phyloP scores from a whole-genome alignment of 75 land plant species.

The Cunninghamia lanceolata region DNA sequence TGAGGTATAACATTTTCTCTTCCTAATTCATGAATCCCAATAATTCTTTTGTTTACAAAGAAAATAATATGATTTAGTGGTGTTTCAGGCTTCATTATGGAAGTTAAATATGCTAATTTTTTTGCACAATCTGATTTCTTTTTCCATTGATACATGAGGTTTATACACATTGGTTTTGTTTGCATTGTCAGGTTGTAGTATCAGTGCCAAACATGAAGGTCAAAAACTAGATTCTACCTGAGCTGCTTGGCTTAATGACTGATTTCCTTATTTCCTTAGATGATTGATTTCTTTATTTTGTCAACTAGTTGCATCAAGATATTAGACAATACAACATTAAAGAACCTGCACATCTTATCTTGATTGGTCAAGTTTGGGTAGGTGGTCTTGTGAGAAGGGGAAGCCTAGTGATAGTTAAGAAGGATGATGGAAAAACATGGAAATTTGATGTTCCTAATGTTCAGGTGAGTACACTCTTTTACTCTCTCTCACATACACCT shows the following conservation, averaged over 20 bases:
- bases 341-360: constrained; percentile 32
- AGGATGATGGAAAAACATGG: constrained; percentile 34
- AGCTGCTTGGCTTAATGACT: constrained; percentile 45
- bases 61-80: not conserved
- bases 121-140: not conserved
- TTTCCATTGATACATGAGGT: not conserved
- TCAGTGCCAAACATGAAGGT: constrained; percentile 35
- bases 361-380: no score
- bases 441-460: constrained; percentile 35
- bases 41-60: not conserved
- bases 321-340: constrained; percentile 43
- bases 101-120: not conserved
- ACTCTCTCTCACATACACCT: no score
- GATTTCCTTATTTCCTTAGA: constrained; percentile 42
- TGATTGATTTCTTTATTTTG: no score
- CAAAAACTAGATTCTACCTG: constrained; percentile 40
- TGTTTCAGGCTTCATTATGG: not conserved
- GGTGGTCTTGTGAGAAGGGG: no score
- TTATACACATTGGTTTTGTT: not conserved
- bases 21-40: not conserved
- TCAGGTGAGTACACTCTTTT: no score
- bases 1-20: no score
- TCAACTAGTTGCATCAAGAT: constrained; percentile 48
- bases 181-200: no score
- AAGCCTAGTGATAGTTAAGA: no score